phyloP scores from a whole-genome alignment of 2,329 filamentous ascomycete species.

The Cladobotryum protrusum region DNA sequence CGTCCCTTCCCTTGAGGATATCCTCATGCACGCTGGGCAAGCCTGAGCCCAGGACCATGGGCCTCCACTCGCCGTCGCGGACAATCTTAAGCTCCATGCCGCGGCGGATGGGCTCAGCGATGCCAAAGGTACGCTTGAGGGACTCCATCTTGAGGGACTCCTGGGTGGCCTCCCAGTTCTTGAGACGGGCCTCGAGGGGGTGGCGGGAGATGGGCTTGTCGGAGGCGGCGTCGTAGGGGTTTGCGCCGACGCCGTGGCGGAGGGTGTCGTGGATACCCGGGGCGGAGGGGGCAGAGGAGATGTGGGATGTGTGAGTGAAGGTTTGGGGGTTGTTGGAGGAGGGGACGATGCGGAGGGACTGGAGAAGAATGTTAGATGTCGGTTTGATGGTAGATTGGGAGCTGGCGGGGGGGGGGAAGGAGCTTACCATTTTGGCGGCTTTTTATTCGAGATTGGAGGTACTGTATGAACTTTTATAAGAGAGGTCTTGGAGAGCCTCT shows the following conservation, averaged over 20 bases:
- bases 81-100: constrained; percentile 95
- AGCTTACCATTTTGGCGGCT: constrained; percentile 43
- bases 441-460: background rate
- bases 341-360: constrained; percentile 90
- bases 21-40: constrained; percentile 75
- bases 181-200: constrained; percentile 85
- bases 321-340: constrained; percentile 57
- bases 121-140: constrained; percentile 79
- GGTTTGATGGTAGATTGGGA: constrained; percentile 7
- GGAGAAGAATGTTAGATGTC: constrained; percentile 15
- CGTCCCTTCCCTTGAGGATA: constrained; percentile 74
- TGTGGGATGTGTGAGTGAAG: constrained; percentile 54
- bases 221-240: constrained; percentile 41
- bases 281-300: constrained; percentile 75
- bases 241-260: constrained; percentile 71
- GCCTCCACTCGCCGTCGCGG: constrained; percentile 71
- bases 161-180: constrained; percentile 85
- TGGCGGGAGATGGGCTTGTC: constrained; percentile 57
- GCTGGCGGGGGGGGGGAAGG: constrained; percentile 1
- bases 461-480: background rate
- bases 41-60: constrained; percentile 57
- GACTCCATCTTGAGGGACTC: constrained; percentile 81
- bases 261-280: constrained; percentile 92
- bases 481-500: background rate
- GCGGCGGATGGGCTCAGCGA: constrained; percentile 85